Evolutionary conservation across 495 filamentous ascomycete genomes (phyloP).

Genomic region (Talaromyces nanjingensis): DNA sequence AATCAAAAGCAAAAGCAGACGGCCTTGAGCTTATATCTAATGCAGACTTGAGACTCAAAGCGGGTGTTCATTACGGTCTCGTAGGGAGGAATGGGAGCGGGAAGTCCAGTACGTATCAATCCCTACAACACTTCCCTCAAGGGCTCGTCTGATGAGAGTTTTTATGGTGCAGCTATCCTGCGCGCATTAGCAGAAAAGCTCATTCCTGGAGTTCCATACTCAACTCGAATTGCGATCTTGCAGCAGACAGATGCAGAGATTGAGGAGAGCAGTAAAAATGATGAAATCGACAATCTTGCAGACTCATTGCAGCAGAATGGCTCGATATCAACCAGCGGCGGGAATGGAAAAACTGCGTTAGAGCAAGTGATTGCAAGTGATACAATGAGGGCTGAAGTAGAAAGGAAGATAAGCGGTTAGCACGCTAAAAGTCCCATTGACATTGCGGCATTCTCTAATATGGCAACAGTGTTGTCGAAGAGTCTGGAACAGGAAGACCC

Average conservation of each 20-base stretch:
- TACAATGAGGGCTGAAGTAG: constrained; percentile 48
- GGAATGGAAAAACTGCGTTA: constrained; percentile 40
- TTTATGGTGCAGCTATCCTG: constrained; percentile 47
- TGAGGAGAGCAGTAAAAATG: constrained; percentile 12
- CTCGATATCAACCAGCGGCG: constrained; percentile 5
- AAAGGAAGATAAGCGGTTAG: constrained; percentile 51
- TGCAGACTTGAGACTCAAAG: constrained; percentile 62
- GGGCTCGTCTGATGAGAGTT: too few species aligned
- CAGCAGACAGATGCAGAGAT: constrained; percentile 54
- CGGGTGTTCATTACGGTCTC: constrained; percentile 64
- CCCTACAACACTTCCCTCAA: too few species aligned
- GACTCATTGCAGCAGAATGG: constrained; percentile 6
- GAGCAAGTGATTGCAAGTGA: constrained; percentile 64
- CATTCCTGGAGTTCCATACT: constrained; percentile 68
- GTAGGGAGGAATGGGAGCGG: constrained; percentile 73
- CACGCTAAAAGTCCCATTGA: not conserved
- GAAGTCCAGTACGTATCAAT: constrained; percentile 58
- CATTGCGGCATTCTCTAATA: not conserved
- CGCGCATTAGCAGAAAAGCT: constrained; percentile 69
- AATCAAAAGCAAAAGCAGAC: constrained; percentile 44
- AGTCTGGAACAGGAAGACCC: constrained; percentile 43
- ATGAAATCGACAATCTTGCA: constrained; percentile 1
- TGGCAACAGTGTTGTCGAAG: constrained; percentile 29
- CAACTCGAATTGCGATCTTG: constrained; percentile 59
- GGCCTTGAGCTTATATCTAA: constrained; percentile 61